These are phyloP conservation scores for Trichoderma aggressivum DNA, from an alignment of 2,329 filamentous ascomycete species.

Conservation along the genomic window DNA sequence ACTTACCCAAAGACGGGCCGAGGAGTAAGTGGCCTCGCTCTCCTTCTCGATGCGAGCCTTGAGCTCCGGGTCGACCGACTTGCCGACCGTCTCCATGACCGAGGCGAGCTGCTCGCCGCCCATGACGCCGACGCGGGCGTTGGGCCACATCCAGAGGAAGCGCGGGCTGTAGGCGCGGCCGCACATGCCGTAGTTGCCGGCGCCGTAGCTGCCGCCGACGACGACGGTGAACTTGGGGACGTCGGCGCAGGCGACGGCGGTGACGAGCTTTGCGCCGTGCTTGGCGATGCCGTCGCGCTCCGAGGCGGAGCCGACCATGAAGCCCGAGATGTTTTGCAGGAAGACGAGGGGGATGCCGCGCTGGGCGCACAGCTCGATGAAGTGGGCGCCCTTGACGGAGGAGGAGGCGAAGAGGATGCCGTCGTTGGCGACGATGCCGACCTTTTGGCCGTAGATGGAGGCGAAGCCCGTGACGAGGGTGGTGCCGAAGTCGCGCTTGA, in stretches of 20 bases:
- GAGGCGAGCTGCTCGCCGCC: slow-evolving; percentile 84
- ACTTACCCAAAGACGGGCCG: slow-evolving; percentile 80
- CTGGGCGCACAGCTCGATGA: slow-evolving; percentile 91
- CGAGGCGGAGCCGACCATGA: slow-evolving; percentile 94
- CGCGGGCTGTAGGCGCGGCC: slow-evolving; percentile 88
- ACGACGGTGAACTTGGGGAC: slow-evolving; percentile 98
- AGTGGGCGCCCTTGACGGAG: slow-evolving; percentile 91
- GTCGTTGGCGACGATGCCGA: slow-evolving; percentile 94
- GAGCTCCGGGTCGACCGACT: slow-evolving; percentile 74
- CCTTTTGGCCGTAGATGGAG: slow-evolving; percentile 80
- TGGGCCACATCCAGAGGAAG: slow-evolving; percentile 96
- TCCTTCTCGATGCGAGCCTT: slow-evolving; percentile 84
- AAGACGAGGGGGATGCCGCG: slow-evolving; percentile 88
- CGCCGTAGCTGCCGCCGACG: slow-evolving; percentile 87
- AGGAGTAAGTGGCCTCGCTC: slow-evolving; percentile 84
- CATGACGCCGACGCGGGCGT: slow-evolving; percentile 95
- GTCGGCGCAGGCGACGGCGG: slow-evolving; percentile 87
- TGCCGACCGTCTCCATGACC: slow-evolving; percentile 94
- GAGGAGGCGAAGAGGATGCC: slow-evolving; percentile 90
- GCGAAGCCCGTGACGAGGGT: slow-evolving; percentile 93
- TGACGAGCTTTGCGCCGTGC: slow-evolving; percentile 95
- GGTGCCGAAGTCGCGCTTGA: slow-evolving; percentile 86
- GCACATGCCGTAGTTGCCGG: slow-evolving; percentile 98
- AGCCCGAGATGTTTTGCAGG: slow-evolving; percentile 93
- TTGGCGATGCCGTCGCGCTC: slow-evolving; percentile 96